Evolutionary conservation across 345 rosid species (phyloP), one percentile per base, ranked within the genome.

Genomic region (Turritis glabra): DNA sequence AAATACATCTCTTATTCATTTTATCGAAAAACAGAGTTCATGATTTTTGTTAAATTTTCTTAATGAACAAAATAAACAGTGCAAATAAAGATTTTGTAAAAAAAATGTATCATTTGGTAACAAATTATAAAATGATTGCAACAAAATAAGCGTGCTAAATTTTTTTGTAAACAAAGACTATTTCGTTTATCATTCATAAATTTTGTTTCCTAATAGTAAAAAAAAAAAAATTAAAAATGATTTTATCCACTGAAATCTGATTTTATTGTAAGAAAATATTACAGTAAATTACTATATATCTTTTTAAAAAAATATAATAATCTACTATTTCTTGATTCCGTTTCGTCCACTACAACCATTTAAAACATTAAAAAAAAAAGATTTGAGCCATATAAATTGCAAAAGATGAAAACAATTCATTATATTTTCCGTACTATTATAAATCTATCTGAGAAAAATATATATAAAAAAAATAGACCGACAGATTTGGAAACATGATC

Each of bases 401-500:
- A 14, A 46, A 17, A 17, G 9, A 17, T n/a, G n/a, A n/a, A n/a
- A n/a, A n/a, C n/a, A n/a, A n/a, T n/a, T n/a, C n/a, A n/a, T 15
- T 43, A 43, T 43, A 46, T 46, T 18, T 17, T 46, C 18, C 51
- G 11, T 18, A 46, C 5, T 18, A 2, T 0, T 18, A 47, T 25
- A 27, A n/a, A 33, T 57, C 17, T 58, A 13, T 12, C 5, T 12
- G 11, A 35, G 23, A 59, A 21, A 37, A 18, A 25, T 13, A 25
- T 4, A 19, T 5, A 33, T 9, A 50, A 11, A 7, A 50, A 37
- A 64, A 22, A n/a, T 55, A 64, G 65, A 55, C 77, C 59, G 58
- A 74, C 72, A 74, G 40, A 64, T 74, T 64, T 64, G 72, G 72
- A 66, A 57, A 66, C 59, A 47, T 35, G 59, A 47, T 57, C 41